phyloP scores from a whole-genome alignment of 192 early-diverging fungal genomes.

The Backusella luteola region DNA sequence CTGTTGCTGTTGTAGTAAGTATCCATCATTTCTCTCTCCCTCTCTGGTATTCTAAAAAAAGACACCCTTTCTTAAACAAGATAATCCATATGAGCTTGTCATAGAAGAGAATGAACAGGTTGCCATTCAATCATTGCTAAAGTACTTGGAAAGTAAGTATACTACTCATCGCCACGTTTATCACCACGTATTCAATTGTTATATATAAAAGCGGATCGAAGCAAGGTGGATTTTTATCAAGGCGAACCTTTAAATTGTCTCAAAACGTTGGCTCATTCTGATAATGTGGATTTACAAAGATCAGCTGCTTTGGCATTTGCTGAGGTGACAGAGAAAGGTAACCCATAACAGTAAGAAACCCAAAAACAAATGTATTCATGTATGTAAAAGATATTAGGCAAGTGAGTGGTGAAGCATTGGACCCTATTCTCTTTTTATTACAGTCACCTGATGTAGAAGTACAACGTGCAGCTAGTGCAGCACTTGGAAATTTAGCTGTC shows the following conservation, averaged over 20 bases:
- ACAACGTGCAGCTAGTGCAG: constrained; percentile 81
- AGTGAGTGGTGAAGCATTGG: constrained; percentile 69
- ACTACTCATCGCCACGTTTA: neutral
- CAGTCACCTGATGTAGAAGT: constrained; percentile 82
- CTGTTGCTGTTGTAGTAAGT: constrained; percentile 1
- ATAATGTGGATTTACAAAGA: constrained; percentile 80
- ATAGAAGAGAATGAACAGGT: constrained; percentile 66
- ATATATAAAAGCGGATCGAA: constrained; percentile 53
- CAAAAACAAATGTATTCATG: no score
- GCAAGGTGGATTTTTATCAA: constrained; percentile 79
- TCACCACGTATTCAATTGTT: neutral
- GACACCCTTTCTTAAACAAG: constrained; percentile 39
- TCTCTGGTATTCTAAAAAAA: neutral
- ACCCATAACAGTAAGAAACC: constrained; percentile 40
- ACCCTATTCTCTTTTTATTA: constrained; percentile 81
- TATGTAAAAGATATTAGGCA: constrained; percentile 60
- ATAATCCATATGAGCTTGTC: constrained; percentile 54
- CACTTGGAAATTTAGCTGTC: constrained; percentile 85
- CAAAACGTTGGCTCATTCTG: constrained; percentile 77
- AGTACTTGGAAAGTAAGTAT: constrained; percentile 63
- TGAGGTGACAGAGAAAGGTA: constrained; percentile 79
- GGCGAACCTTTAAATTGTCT: constrained; percentile 77
- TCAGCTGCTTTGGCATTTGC: constrained; percentile 89
- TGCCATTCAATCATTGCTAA: constrained; percentile 61
- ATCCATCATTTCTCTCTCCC: neutral